These are phyloP conservation scores for Solanum aculeatissimum DNA, from an alignment of 305 asterid genomes.

Conservation along the genomic window DNA sequence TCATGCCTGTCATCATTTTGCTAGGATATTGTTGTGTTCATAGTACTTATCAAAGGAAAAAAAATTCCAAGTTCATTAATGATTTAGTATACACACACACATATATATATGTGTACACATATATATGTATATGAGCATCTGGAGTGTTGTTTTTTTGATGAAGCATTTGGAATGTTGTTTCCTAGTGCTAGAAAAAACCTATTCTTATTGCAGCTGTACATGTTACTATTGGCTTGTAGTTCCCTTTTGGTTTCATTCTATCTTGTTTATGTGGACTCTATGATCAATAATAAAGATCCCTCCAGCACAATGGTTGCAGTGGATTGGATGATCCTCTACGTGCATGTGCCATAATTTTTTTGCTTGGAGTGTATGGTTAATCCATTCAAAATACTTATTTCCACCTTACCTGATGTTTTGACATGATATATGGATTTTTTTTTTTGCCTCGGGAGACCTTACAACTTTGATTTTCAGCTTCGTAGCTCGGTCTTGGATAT, in stretches of 20 bases:
- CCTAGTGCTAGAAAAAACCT: background rate
- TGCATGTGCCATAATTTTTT: background rate
- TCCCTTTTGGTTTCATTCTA: background rate
- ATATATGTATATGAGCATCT: background rate
- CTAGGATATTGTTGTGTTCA: background rate
- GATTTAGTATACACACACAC: background rate
- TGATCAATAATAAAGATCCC: background rate
- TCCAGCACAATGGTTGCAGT: background rate
- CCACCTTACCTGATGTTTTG: background rate
- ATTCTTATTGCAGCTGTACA: background rate
- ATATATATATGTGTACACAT: too few relatives aligned
- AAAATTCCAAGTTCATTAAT: background rate
- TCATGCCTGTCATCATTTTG: background rate
- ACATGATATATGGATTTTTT: background rate
- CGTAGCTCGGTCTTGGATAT: conserved; percentile 36
- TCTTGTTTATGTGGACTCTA: background rate
- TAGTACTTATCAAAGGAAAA: background rate
- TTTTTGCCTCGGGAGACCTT: background rate
- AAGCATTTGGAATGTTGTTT: background rate
- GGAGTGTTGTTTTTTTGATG: background rate
- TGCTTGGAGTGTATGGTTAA: background rate
- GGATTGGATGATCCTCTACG: background rate
- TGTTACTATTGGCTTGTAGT: background rate
- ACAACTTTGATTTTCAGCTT: conserved; percentile 42
- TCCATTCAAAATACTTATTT: background rate